These are phyloP conservation scores for Suillus variegatus DNA, from an alignment of 768 basidiomycete genomes.

Conservation along the genomic window DNA sequence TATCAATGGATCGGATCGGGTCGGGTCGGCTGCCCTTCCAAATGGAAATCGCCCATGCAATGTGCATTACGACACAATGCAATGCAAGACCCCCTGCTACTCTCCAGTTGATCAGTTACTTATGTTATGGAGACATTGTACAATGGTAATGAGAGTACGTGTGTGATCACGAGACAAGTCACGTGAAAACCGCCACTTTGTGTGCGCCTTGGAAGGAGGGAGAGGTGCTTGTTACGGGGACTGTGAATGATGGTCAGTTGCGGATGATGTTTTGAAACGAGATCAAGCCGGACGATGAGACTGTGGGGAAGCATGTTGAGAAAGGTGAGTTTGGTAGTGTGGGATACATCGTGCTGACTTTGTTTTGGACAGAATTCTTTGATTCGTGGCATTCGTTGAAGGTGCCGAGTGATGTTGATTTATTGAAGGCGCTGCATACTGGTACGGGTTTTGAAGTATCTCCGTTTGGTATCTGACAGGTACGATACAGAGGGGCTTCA, in stretches of 20 bases:
- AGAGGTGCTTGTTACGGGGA: conserved; percentile 83
- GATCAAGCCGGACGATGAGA: conserved; percentile 73
- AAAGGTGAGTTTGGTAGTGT: conserved; percentile 54
- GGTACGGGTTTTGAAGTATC: conserved; percentile 44
- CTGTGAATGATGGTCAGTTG: conserved; percentile 76
- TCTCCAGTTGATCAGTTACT: background rate
- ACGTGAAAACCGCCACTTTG: conserved; percentile 39
- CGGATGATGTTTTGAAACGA: conserved; percentile 92
- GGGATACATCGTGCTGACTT: conserved; percentile 5
- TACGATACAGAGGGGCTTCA: too few relatives aligned
- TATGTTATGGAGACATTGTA: too few relatives aligned
- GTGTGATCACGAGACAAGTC: too few relatives aligned
- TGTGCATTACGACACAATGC: conserved; percentile 29
- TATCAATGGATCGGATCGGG: background rate
- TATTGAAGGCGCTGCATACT: conserved; percentile 73
- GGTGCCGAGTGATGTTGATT: conserved; percentile 84
- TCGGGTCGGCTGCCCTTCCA: background rate
- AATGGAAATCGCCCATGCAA: too few relatives aligned
- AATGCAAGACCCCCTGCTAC: background rate
- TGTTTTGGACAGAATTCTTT: conserved; percentile 59
- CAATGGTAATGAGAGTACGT: too few relatives aligned
- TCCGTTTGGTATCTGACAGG: conserved; percentile 3
- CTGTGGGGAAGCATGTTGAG: conserved; percentile 71
- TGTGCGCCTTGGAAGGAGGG: conserved; percentile 80
- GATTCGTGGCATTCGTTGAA: conserved; percentile 86